Conservation (phyloP, 2,329 filamentous ascomycete genomes). For the Diaporthe amygdali region DNA sequence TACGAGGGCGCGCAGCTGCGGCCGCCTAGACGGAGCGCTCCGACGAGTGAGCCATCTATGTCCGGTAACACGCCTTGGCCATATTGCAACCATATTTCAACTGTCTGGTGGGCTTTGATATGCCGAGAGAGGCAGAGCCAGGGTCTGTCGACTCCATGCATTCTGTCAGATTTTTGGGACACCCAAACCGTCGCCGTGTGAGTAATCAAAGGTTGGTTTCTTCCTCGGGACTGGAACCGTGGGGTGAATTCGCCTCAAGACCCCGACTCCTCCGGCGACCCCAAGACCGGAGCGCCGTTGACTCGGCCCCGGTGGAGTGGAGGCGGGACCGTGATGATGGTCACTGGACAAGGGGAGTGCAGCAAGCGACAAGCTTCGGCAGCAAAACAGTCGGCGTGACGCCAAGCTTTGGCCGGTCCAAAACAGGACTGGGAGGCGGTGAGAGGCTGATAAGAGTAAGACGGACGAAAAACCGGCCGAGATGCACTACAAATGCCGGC, state of each 20-base stretch:
- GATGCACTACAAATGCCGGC: not conserved
- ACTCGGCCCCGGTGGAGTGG: not conserved
- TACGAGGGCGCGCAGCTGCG: not conserved
- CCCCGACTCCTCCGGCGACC: not conserved
- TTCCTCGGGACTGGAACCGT: not conserved
- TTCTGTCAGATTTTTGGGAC: not conserved
- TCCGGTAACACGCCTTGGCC: not conserved
- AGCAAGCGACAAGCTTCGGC: not conserved
- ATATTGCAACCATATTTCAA: too few species aligned
- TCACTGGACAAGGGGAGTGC: not conserved
- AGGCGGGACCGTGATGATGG: not conserved
- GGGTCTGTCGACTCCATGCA: not conserved
- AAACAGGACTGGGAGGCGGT: not conserved
- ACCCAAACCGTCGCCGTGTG: not conserved
- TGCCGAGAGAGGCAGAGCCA: not conserved
- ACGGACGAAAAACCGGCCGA: conserved; percentile 16
- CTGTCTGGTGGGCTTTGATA: not conserved
- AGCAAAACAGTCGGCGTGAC: not conserved
- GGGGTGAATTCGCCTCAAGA: not conserved
- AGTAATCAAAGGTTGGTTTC: not conserved
- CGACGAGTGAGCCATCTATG: not conserved
- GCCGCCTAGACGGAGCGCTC: not conserved
- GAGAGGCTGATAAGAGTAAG: not conserved
- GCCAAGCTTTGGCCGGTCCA: not conserved
- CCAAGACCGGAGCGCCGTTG: not conserved